Conservation (phyloP, 495 filamentous ascomycete species). For the Penicillium cosmopolitanum region DNA sequence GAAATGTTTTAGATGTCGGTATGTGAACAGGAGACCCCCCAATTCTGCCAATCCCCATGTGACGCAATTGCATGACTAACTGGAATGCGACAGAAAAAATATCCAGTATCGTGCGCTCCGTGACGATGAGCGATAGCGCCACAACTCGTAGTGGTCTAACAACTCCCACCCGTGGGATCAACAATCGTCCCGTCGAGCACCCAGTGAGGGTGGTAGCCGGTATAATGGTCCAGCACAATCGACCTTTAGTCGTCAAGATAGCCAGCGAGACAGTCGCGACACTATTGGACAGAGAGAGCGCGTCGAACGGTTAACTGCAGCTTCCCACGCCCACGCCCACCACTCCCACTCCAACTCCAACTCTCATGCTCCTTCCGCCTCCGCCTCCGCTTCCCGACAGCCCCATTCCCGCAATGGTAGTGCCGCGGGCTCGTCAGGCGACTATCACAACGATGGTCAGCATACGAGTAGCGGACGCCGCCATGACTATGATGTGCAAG, state of each 20-base stretch:
- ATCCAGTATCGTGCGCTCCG: conserved; percentile 89
- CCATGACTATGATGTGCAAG: conserved; percentile 95
- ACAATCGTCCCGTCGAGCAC: conserved; percentile 50
- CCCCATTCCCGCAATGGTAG: conserved; percentile 72
- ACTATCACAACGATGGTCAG: conserved; percentile 68
- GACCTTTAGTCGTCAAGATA: conserved; percentile 54
- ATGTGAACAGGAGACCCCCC: conserved; percentile 36
- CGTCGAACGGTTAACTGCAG: conserved; percentile 62
- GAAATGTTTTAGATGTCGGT: conserved; percentile 95
- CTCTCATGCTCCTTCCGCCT: background rate
- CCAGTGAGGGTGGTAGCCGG: conserved; percentile 50
- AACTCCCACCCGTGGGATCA: conserved; percentile 65
- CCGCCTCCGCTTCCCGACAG: conserved; percentile 34
- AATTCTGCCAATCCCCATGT: background rate
- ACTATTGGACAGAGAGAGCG: conserved; percentile 52
- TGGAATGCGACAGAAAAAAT: conserved; percentile 73
- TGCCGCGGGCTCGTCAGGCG: conserved; percentile 71
- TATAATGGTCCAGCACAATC: conserved; percentile 17
- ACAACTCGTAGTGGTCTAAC: conserved; percentile 53
- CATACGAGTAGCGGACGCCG: conserved; percentile 57
- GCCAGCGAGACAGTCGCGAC: conserved; percentile 62
- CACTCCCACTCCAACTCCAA: no score
- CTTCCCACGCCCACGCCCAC: conserved; percentile 32
- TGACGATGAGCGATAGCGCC: conserved; percentile 66
- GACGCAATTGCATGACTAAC: background rate